Base-by-base conservation (phyloP, 2,329 filamentous ascomycete species). In the Ophiostoma angusticollis region DNA sequence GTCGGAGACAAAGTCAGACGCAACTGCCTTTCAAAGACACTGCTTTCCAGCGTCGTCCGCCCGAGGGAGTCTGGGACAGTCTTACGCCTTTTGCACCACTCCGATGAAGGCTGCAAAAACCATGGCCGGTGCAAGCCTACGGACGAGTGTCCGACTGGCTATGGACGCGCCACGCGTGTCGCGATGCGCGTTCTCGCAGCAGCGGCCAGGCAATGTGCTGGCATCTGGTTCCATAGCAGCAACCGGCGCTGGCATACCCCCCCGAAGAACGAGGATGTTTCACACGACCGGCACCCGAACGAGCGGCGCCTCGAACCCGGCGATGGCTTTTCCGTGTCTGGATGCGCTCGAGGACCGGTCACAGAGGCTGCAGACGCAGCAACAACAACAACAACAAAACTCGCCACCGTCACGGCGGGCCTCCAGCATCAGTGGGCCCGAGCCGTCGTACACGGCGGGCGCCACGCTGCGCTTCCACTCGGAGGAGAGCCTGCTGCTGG, bases 401-500 rank as follows among this genome's bases (percentile, higher is more conserved):
- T 33, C 9, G 17, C 30, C 30, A 24, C 13, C 25, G n/a, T 9
- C n/a, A 19, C 14, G 22, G 19, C 27, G 29, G n/a, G 18, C 37
- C 16, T 33, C 39, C 4, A 41, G 80, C 34, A 72, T 75, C 13
- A 78, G 77, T 33, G 89, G 89, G 0, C 89, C 89, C 1, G 91
- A 98, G 55, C 91, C 91, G 0, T 85, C 85, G 1, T 98, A 98
- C 59, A 95, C 89, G 0, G 80, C 82, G 32, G 91, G 91, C 41
- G 77, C 75, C n/a, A 87, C 91, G 37, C 72, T 83, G 47, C 71
- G 65, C 22, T 95, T 83, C 60, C 78, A 78, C 54, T 91, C 80
- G 50, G 52, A 70, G 7, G 68, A 84, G 17, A 78, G 86, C 0
- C 64, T 96, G 13, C 65, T 87, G 3, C 75, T 96, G 19, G 91